These are phyloP conservation scores for Coemansia sp. DNA, from an alignment of 192 early-diverging fungal genomes.

Conservation along the genomic window DNA sequence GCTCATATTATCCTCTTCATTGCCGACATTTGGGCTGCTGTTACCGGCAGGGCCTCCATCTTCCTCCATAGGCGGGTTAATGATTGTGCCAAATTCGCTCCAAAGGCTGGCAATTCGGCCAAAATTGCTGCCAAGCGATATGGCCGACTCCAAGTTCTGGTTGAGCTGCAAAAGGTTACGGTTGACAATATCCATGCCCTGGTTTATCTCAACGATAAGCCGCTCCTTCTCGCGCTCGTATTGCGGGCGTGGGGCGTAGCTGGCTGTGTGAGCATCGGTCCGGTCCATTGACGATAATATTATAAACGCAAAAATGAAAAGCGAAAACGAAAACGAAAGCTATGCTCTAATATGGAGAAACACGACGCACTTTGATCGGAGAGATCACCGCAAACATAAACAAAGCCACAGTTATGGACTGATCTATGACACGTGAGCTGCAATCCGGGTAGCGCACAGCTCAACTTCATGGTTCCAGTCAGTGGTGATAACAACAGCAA, in stretches of 20 bases:
- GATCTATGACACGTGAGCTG: background rate
- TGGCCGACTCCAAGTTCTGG: constrained; percentile 52
- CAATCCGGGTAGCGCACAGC: constrained; percentile 25
- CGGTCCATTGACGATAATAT: constrained; percentile 27
- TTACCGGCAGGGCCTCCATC: background rate
- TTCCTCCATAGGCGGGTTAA: constrained; percentile 33
- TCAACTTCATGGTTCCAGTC: constrained; percentile 40
- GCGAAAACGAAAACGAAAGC: too few species aligned
- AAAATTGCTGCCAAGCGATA: constrained; percentile 46
- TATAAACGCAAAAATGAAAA: background rate
- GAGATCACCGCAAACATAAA: background rate
- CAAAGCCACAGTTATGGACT: background rate
- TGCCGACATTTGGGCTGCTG: background rate
- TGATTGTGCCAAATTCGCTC: constrained; percentile 51
- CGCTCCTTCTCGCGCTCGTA: constrained; percentile 55
- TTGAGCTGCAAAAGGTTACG: constrained; percentile 46
- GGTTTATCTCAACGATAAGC: constrained; percentile 49
- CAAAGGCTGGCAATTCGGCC: constrained; percentile 39
- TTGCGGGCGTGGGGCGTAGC: constrained; percentile 29
- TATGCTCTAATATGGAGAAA: too few species aligned
- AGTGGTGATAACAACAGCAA: constrained; percentile 9
- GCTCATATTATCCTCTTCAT: background rate
- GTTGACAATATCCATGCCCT: constrained; percentile 47
- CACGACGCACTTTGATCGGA: background rate
- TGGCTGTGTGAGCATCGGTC: constrained; percentile 21